These are phyloP conservation scores for Kwoniella europaea DNA, from an alignment of 768 basidiomycete genomes.

Conservation along the genomic window DNA sequence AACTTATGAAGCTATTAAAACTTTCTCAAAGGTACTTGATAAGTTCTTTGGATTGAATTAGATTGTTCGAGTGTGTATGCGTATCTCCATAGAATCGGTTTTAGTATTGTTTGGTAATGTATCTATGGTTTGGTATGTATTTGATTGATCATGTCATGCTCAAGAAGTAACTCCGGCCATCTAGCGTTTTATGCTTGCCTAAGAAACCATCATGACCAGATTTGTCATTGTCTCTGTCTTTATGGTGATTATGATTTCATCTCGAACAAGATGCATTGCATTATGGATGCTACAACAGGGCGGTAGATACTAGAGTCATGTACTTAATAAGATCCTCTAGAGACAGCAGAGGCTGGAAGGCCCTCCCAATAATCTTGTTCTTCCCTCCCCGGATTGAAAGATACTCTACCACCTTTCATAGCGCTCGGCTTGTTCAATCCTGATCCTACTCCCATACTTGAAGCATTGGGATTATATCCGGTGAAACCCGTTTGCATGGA, in stretches of 20 bases:
- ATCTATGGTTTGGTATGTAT: neutral
- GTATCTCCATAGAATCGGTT: too few species aligned
- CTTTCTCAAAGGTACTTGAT: conserved; percentile 48
- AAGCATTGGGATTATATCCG: neutral
- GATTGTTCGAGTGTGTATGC: neutral
- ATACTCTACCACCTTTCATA: neutral
- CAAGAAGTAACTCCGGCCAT: too few species aligned
- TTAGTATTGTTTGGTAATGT: neutral
- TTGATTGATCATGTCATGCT: neutral
- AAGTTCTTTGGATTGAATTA: conserved; percentile 47
- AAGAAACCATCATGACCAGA: too few species aligned
- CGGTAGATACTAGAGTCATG: neutral
- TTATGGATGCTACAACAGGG: neutral
- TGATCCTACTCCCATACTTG: too few species aligned
- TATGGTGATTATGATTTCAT: too few species aligned
- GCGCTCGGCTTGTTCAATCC: neutral
- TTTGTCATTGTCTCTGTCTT: too few species aligned
- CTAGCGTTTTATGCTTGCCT: too few species aligned
- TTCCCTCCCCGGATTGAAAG: neutral
- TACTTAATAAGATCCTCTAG: neutral
- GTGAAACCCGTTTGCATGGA: neutral
- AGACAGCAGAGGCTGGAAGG: too few species aligned
- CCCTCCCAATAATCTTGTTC: neutral
- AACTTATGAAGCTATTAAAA: conserved; percentile 44
- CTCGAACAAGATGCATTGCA: neutral